Evolutionary conservation across 2,329 filamentous ascomycete species (phyloP).

Genomic region (Phoma herbarum): DNA sequence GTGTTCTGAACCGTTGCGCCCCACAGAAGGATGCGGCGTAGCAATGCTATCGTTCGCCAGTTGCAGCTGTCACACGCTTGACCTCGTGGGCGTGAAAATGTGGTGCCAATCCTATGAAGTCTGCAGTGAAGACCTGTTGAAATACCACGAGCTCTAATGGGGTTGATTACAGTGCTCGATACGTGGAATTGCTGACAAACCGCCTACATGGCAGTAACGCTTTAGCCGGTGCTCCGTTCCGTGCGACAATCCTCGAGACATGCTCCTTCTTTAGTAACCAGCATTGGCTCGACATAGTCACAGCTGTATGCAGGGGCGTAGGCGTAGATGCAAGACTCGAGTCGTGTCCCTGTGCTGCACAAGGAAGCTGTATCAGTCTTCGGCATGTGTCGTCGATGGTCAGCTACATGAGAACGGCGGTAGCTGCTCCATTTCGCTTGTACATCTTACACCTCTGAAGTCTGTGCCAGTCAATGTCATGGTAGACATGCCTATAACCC

Average conservation of each 20-base stretch:
- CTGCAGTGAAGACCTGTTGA: not conserved
- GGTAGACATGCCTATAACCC: conserved; percentile 1
- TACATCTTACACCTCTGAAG: not conserved
- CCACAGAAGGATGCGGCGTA: conserved; percentile 10
- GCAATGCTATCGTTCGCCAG: not conserved
- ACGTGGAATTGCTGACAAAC: not conserved
- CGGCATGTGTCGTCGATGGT: not conserved
- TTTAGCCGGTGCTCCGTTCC: not conserved
- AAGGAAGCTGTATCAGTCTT: not conserved
- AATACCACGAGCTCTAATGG: not conserved
- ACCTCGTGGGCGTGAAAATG: not conserved
- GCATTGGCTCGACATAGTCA: not conserved
- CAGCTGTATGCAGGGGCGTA: not conserved
- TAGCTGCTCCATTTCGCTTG: not conserved
- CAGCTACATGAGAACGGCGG: not conserved
- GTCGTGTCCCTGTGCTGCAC: not conserved
- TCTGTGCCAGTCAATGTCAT: not conserved
- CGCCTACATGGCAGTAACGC: not conserved
- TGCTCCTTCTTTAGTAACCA: not conserved
- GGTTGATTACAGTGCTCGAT: not conserved
- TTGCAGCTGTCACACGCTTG: not conserved
- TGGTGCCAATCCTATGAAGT: not conserved
- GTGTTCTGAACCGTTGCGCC: not conserved
- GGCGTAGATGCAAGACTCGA: not conserved
- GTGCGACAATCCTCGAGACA: not conserved